Evolutionary conservation across 176 grass and related monocot genomes (phyloP), one percentile per base, ranked within the genome.

Genomic region (Carex kokanica): DNA sequence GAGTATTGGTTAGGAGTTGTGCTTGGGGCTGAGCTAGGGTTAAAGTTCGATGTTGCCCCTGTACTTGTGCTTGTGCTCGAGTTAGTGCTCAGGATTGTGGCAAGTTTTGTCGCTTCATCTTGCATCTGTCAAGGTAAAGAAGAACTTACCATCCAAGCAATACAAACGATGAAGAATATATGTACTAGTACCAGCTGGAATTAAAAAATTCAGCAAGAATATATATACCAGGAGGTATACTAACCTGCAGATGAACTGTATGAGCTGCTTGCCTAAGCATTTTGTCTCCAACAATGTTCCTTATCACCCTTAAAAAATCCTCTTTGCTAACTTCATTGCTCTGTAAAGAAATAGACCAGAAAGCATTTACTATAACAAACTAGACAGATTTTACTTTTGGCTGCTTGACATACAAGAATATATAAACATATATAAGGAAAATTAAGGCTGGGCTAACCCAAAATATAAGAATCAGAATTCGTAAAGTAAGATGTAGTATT

Each of bases 311-410:
- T 79, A 95, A 84, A 86, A 98, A 98, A 77, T 98, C 91, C 53
- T 95, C 96, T 86, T 98, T 98, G 83, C 45, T 91, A 80, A 98
- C 88, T 84, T 98, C 93, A 85, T 98, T 95, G 89, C 88, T 98
- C 96, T 95, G 83, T 74, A 21, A 20, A 90, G 81, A 82, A 61
- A 89, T 64, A 88, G 45, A 2, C 34, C 45, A 62, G 3, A 90
- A 32, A 17, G 27, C 18, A 59, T 34, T 60, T 60, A 60, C 40
- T 12, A 64, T 81, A 61, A 23, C 10, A 81, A 25, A 63, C 38
- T 32, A 81, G 31, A 17, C 5, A 20, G 18, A 43, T 47, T 47
- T 72, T 20, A 49, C 38, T 73, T 51, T 24, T n/a, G 69, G n/a
- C 41, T 49, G 69, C 69, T 70, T 70, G 66, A 43, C 9, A 43